Evolutionary conservation across 352 stramenopile species (phyloP).

Genomic region (Globisporangium alternatum): DNA sequence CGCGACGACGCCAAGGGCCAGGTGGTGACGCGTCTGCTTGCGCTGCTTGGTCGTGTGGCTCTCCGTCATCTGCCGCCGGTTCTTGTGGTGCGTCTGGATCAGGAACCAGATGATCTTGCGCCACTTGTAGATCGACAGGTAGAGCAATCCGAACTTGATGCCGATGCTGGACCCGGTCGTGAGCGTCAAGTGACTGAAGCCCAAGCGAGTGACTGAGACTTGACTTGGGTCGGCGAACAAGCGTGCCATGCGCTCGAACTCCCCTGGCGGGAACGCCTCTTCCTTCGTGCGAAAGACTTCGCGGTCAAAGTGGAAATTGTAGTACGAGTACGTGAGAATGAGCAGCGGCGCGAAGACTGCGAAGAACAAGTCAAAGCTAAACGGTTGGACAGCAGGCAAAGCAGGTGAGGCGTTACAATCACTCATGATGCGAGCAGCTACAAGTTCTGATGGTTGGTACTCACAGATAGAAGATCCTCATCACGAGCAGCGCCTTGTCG

Average conservation of each 20-base stretch:
- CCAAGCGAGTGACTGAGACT: conserved; percentile 39
- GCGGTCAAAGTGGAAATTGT: conserved; percentile 41
- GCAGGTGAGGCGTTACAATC: not conserved
- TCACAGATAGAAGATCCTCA: conserved; percentile 34
- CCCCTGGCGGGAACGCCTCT: conserved; percentile 24
- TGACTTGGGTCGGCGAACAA: conserved; percentile 44
- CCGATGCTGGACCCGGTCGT: conserved; percentile 19
- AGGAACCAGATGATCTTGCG: conserved; percentile 21
- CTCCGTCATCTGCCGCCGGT: conserved; percentile 4
- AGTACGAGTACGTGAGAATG: conserved; percentile 38
- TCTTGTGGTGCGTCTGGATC: conserved; percentile 17
- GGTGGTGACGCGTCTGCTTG: conserved; percentile 16
- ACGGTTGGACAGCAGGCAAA: not conserved
- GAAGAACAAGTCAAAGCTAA: conserved; percentile 61
- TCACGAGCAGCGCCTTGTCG: conserved; percentile 30
- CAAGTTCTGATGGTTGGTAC: not conserved
- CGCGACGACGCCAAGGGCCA: conserved; percentile 11
- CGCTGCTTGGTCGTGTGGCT: conserved; percentile 11
- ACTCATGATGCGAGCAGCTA: not conserved
- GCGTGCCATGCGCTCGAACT: conserved; percentile 37
- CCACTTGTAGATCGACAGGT: conserved; percentile 25
- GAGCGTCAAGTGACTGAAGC: conserved; percentile 48
- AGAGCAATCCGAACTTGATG: conserved; percentile 19
- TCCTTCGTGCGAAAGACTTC: conserved; percentile 31
- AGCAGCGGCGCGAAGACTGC: conserved; percentile 48